Evolutionary conservation across 352 stramenopile genomes (phyloP).

Genomic region (Phytophthora pisi): DNA sequence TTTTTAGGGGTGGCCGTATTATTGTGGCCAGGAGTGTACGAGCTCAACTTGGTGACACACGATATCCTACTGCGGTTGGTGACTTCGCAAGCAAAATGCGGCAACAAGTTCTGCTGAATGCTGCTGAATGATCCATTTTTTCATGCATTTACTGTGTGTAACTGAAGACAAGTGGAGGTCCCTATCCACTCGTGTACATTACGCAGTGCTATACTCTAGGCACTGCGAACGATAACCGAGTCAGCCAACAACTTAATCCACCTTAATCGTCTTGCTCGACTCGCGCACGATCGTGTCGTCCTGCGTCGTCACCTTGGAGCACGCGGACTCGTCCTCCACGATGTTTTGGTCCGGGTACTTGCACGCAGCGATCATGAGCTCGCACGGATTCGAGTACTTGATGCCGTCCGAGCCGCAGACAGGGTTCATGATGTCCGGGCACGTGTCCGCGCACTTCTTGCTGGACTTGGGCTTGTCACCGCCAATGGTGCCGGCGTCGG

Average conservation of each 20-base stretch:
- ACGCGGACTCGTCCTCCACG: constrained; percentile 14
- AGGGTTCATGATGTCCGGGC: constrained; percentile 24
- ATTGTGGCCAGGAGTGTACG: no score
- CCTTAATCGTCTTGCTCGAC: background rate
- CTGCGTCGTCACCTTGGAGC: constrained; percentile 6
- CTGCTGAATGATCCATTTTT: background rate
- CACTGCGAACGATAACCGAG: background rate
- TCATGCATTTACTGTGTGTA: background rate
- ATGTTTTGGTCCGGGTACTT: constrained; percentile 21
- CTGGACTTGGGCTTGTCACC: constrained; percentile 8
- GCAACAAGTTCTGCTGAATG: no score
- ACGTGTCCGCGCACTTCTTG: constrained; percentile 22
- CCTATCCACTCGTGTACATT: background rate
- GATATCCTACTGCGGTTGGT: no score
- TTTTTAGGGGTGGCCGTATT: no score
- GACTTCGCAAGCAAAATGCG: no score
- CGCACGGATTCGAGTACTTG: constrained; percentile 40
- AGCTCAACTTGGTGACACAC: no score
- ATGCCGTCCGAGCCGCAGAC: constrained; percentile 46
- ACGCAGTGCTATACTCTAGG: background rate
- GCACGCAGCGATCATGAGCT: constrained; percentile 23
- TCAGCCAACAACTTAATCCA: background rate
- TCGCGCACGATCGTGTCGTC: background rate
- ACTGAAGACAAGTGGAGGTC: background rate
- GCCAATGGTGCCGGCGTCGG: constrained; percentile 14